Evolutionary conservation across 2,329 filamentous ascomycete genomes (phyloP).

Genomic region (Arthrobotrys conoides): DNA sequence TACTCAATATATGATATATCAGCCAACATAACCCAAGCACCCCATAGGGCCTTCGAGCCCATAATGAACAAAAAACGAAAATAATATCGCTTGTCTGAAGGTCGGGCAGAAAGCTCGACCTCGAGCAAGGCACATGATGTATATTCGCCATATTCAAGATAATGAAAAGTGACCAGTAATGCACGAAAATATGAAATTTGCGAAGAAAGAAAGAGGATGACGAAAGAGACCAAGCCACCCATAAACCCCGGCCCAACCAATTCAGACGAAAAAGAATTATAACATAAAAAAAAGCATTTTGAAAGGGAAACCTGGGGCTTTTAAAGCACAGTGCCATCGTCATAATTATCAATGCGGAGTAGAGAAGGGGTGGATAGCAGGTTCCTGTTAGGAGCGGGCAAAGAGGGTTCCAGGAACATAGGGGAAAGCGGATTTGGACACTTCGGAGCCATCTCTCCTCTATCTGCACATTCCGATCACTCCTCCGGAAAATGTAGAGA

Average conservation of each 20-base stretch:
- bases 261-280: neutral
- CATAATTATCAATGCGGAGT: neutral
- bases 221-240: neutral
- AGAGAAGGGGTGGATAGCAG: neutral
- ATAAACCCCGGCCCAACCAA: conserved; percentile 6
- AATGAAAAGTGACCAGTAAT: neutral
- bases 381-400: neutral
- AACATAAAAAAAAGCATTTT: neutral
- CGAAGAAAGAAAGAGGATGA: conserved; percentile 1
- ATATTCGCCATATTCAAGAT: neutral
- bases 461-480: neutral
- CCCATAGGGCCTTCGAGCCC: neutral
- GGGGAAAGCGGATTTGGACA: neutral
- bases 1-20: neutral
- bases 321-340: neutral
- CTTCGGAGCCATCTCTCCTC: neutral
- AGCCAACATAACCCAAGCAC: neutral
- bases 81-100: neutral
- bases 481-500: conserved; percentile 47
- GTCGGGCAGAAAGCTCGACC: neutral
- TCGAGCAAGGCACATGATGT: neutral
- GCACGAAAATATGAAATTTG: neutral
- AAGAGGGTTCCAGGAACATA: neutral
- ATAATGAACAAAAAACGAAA: neutral
- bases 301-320: neutral